Conservation (phyloP, 257 asterid genomes). For the Eucommia ulmoides region DNA sequence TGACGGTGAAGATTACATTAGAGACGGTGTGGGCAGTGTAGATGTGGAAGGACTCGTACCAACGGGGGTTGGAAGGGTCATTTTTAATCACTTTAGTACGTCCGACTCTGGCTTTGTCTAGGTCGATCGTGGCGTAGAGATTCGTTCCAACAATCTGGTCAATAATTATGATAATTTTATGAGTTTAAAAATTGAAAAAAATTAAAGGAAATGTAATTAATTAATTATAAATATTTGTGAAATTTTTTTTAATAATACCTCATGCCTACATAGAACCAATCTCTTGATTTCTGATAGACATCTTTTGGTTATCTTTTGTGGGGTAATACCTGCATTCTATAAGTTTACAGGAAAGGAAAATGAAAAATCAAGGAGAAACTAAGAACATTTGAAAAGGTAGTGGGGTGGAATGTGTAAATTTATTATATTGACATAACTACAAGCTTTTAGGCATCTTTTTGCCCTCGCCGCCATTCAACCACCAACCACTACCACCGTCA, state of each 20-base stretch:
- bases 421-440: too few species aligned
- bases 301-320: background rate
- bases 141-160: conserved; percentile 18
- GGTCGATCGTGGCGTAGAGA: conserved; percentile 18
- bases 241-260: background rate
- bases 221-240: background rate
- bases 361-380: background rate
- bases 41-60: conserved; percentile 26
- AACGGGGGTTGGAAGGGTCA: conserved; percentile 18
- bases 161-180: background rate
- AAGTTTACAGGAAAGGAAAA: background rate
- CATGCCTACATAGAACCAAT: background rate
- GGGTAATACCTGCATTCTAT: background rate
- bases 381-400: background rate
- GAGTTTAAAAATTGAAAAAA: background rate
- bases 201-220: background rate
- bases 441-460: too few species aligned
- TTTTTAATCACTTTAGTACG: conserved; percentile 13
- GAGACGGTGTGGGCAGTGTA: conserved; percentile 26
- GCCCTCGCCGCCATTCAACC: too few species aligned
- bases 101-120: conserved; percentile 18
- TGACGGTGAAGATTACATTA: conserved; percentile 14
- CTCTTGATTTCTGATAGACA: background rate
- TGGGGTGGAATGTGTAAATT: background rate
- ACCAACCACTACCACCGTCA: too few species aligned